These are phyloP conservation scores for Boletellus emodensis DNA, from an alignment of 768 basidiomycete genomes.

Conservation along the genomic window DNA sequence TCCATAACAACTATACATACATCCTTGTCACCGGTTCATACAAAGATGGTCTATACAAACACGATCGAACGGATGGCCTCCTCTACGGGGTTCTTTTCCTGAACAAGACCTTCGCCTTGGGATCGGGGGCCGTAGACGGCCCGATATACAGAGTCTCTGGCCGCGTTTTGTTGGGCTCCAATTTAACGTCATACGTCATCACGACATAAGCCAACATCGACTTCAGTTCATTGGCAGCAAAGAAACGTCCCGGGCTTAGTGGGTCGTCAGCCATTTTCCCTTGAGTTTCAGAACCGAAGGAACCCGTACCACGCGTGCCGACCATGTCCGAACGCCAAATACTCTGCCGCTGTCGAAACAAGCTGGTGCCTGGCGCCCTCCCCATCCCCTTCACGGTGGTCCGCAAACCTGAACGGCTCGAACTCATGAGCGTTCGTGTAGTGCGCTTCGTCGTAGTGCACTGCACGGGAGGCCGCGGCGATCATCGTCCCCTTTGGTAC, in stretches of 20 bases:
- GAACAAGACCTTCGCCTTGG: conserved; percentile 8
- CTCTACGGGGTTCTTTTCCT: conserved; percentile 6
- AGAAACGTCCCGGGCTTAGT: conserved; percentile 34
- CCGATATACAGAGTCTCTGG: not conserved
- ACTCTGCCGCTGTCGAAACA: conserved; percentile 32
- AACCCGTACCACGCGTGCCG: conserved; percentile 26
- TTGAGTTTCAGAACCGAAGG: not conserved
- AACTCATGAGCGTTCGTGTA: conserved; percentile 39
- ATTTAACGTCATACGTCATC: conserved; percentile 22
- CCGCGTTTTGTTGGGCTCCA: conserved; percentile 1
- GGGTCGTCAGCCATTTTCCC: not conserved
- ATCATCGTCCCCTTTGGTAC: conserved; percentile 32
- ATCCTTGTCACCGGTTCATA: no score
- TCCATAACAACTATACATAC: no score
- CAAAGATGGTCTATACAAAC: no score
- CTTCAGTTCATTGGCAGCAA: conserved; percentile 43
- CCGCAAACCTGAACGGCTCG: conserved; percentile 47
- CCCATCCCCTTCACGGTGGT: conserved; percentile 30
- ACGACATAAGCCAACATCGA: conserved; percentile 44
- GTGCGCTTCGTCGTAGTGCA: conserved; percentile 16
- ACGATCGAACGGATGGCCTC: no score
- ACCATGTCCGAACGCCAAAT: conserved; percentile 37
- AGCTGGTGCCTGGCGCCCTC: conserved; percentile 34
- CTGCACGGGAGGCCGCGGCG: conserved; percentile 13
- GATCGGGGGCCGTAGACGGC: not conserved